Evolutionary conservation across 768 basidiomycete genomes (phyloP).

Genomic region (Rickenella mellea): DNA sequence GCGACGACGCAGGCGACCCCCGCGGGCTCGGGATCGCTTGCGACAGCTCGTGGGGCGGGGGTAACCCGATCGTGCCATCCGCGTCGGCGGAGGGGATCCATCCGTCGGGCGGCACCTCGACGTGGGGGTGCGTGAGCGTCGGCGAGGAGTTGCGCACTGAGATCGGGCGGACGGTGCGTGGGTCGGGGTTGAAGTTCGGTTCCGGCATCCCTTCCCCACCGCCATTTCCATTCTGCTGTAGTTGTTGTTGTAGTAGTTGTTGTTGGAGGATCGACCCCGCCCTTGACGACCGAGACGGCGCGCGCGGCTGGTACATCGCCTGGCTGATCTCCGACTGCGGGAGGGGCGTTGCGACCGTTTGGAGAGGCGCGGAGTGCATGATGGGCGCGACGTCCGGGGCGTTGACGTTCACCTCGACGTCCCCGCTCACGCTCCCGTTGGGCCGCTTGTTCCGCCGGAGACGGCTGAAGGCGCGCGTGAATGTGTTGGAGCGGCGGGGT

Average conservation of each 20-base stretch:
- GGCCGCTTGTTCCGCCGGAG: not conserved
- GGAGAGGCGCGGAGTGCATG: not conserved
- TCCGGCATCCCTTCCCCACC: not conserved
- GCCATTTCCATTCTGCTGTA: no score
- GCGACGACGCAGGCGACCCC: not conserved
- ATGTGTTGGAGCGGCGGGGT: not conserved
- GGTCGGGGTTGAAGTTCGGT: constrained; percentile 1
- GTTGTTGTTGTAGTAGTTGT: not conserved
- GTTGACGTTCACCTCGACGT: not conserved
- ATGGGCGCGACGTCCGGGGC: not conserved
- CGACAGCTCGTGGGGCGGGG: constrained; percentile 9
- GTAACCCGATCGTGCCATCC: constrained; percentile 10
- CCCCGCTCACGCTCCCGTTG: not conserved
- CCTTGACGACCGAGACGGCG: not conserved
- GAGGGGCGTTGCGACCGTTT: not conserved
- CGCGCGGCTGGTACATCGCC: not conserved
- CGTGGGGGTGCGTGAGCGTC: constrained; percentile 10
- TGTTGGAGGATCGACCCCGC: not conserved
- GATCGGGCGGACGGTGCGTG: constrained; percentile 3
- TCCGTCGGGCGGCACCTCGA: constrained; percentile 13
- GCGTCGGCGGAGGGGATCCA: constrained; percentile 14
- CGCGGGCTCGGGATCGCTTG: not conserved
- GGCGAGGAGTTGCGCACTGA: constrained; percentile 9
- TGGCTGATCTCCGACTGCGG: not conserved
- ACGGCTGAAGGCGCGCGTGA: not conserved